Conservation (phyloP, 495 filamentous ascomycete genomes). For the Aspergillus bridgeri region DNA sequence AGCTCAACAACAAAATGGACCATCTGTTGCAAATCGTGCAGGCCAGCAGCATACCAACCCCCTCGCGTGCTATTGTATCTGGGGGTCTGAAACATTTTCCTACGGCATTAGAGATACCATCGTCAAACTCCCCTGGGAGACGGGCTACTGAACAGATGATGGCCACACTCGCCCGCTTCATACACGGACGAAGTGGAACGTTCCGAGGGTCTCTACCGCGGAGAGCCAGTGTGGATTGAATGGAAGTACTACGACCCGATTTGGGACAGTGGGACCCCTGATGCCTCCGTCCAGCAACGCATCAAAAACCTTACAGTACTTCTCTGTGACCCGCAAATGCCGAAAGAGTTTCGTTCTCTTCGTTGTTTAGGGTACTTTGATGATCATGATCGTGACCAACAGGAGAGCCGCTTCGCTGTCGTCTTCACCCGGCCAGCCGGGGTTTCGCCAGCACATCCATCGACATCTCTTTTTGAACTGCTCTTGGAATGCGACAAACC, state of each 20-base stretch:
- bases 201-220: background rate
- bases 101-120: background rate
- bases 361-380: background rate
- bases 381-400: background rate
- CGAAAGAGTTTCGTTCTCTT: background rate
- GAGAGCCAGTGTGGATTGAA: background rate
- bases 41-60: background rate
- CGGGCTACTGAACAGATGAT: background rate
- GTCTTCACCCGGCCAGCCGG: background rate
- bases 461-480: background rate
- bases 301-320: background rate
- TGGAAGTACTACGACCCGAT: background rate
- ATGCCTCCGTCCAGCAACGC: background rate
- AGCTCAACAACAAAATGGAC: background rate
- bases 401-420: background rate
- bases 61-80: background rate
- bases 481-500: background rate
- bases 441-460: background rate
- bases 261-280: background rate
- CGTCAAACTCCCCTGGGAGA: background rate
- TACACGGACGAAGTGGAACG: background rate
- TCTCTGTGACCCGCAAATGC: background rate
- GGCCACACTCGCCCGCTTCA: background rate
- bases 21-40: background rate
- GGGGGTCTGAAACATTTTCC: background rate